phyloP scores from a whole-genome alignment of 2,329 filamentous ascomycete genomes.

The Penicillium decumbens region DNA sequence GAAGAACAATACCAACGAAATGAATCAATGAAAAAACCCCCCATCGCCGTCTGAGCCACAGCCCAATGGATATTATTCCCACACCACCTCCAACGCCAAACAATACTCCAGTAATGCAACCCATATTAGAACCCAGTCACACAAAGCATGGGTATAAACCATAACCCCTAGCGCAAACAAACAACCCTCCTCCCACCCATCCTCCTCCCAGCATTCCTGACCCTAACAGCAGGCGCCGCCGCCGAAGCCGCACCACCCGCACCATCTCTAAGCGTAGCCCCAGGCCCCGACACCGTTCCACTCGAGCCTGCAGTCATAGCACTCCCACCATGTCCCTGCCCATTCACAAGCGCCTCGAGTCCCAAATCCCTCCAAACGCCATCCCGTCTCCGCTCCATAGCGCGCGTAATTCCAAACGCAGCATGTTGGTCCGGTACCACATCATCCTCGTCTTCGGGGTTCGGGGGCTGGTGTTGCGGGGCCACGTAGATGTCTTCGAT shows the following conservation, averaged over 20 bases:
- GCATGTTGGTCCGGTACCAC: slow-evolving; percentile 64
- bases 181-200: slow-evolving; percentile 39
- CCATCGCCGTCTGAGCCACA: neutral
- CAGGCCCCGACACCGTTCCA: slow-evolving; percentile 16
- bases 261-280: slow-evolving; percentile 17
- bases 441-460: slow-evolving; percentile 64
- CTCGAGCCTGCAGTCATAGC: slow-evolving; percentile 14
- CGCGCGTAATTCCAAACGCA: slow-evolving; percentile 61
- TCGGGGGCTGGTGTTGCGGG: slow-evolving; percentile 58
- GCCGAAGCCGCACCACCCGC: slow-evolving; percentile 17
- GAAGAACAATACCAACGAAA: slow-evolving; percentile 11
- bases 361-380: slow-evolving; percentile 58
- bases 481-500: slow-evolving; percentile 59
- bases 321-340: slow-evolving; percentile 20
- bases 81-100: neutral
- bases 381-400: slow-evolving; percentile 53
- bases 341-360: slow-evolving; percentile 48
- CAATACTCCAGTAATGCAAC: slow-evolving; percentile 1
- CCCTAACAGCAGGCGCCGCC: slow-evolving; percentile 19
- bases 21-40: slow-evolving; percentile 12
- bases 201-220: slow-evolving; percentile 30
- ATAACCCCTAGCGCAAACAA: slow-evolving; percentile 31
- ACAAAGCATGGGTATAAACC: neutral
- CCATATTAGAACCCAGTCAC: neutral
- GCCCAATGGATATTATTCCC: slow-evolving; percentile 7